Base-by-base conservation (phyloP, 2,329 filamentous ascomycete genomes). In the Harringtonia aguacate region DNA sequence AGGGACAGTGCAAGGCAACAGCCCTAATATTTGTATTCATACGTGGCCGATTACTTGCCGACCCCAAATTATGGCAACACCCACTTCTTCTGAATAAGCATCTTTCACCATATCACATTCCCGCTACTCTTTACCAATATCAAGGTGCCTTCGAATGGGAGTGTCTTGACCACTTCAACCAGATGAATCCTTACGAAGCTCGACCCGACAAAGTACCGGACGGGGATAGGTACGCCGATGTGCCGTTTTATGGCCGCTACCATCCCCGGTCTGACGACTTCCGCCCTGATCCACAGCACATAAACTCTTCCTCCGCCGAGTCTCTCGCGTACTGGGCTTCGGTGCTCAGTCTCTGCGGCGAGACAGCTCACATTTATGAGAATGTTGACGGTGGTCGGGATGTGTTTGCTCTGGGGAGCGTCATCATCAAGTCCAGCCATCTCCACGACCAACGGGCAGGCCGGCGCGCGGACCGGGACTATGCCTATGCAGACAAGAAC, bases 401-500 rank as follows among this genome's bases (percentile, higher is more conserved):
- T 43, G 61, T 68, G 1, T 68, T 68, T 50, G 63, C 62, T 12
- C 50, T 66, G 24, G 62, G 65, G 1, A 61, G 56, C 31, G 55
- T 67, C 17, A 65, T 65, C 33, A 45, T 65, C 46, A 65, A 65
- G 47, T 64, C 63, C 7, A 56, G 56, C 27, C 60, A 64, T 48
- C 54, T 61, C 13, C 55, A 62, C 34, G 5, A 21, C 15, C 29
- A 45, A 6, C 20, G 42, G 18, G 3, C 44, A 39, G 34, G 39
- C 46, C 45, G 60, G 4, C 21, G 65, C 49, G 3, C 44, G 39
- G 34, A 41, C 46, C 45, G 60, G 4, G 31, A 65, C 49, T 68
- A 60, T 52, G 62, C 63, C 12, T 64, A 58, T 43, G 59, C 60
- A 14, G 65, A 69, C 52, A 56, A 54, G 4, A 69, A 69, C 46